Evolutionary conservation across 768 basidiomycete species (phyloP), one percentile per base, ranked within the genome.

Genomic region (Lactarius trivialis): DNA sequence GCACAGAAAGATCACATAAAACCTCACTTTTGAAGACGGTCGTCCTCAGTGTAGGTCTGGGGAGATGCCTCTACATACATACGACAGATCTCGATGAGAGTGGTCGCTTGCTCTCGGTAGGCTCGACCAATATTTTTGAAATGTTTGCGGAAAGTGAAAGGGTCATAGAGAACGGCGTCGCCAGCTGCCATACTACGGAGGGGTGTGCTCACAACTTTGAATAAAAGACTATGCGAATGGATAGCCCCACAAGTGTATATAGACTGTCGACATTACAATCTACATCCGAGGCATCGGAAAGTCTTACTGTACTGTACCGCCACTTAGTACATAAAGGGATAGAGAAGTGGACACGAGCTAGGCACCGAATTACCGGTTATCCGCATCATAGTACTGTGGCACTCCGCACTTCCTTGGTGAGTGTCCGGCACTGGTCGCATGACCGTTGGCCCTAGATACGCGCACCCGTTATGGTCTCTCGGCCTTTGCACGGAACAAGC

Each of bases 71-170:
- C 55, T 2, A 15, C 30, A 3, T 43, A 30, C 12, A 30, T 28
- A 15, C 55, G 55, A 30, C 56, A 58, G 15, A 58, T 24, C 45
- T 33, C 34, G n/a, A 58, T 58, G 17, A 58, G 33, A 14, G 32
- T 26, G 26, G 33, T 49, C 15, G 56, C 33, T 15, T 58, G 56
- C 9, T 28, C 34, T 50, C 26, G 12, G 33, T 49, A 58, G 1
- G 33, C 53, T 24, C 53, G 53, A 2, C 53, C 53, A 8, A 36
- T 36, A 32, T 54, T 54, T 21, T 43, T 32, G 32, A 33, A 26
- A 43, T 45, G 52, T 7, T 45, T 45, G 51, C 28, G 19, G 9
- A 17, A 32, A 14, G 30, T 55, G n/a, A 37, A 3, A 15, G 53
- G 53, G 53, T 54, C 53, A 32, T 6, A 17, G 33, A 24, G 2